Evolutionary conservation across 306 rosid species (phyloP).

Genomic region (Pyrus communis): DNA sequence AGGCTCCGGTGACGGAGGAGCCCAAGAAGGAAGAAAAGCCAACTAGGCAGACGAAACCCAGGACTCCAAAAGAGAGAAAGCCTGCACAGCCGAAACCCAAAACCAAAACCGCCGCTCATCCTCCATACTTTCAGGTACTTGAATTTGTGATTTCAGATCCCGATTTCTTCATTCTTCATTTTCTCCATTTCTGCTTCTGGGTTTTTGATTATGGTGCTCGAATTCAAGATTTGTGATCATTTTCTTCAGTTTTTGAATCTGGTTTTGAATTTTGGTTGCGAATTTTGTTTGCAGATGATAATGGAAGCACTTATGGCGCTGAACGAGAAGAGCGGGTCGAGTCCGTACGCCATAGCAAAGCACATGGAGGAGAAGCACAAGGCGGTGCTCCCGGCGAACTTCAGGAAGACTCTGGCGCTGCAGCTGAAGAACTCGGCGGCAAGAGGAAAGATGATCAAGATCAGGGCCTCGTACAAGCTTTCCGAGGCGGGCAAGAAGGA

Average conservation of each 20-base stretch:
- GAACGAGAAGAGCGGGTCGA: slow-evolving; percentile 73
- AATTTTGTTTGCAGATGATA: slow-evolving; percentile 54
- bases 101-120: slow-evolving; percentile 59
- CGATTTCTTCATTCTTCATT: background rate
- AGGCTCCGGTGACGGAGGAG: slow-evolving; percentile 23
- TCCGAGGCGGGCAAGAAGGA: slow-evolving; percentile 34
- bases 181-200: background rate
- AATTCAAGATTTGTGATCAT: background rate
- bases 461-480: slow-evolving; percentile 78
- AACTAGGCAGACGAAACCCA: slow-evolving; percentile 45
- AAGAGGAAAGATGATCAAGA: slow-evolving; percentile 63
- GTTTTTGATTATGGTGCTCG: background rate
- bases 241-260: background rate
- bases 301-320: slow-evolving; percentile 65
- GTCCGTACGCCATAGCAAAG: slow-evolving; percentile 85
- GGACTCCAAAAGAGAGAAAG: slow-evolving; percentile 44
- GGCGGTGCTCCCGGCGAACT: slow-evolving; percentile 59
- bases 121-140: slow-evolving; percentile 76
- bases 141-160: background rate
- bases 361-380: slow-evolving; percentile 84
- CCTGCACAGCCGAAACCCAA: slow-evolving; percentile 34
- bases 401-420: slow-evolving; percentile 61
- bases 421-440: slow-evolving; percentile 69
- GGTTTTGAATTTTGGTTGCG: background rate
- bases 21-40: slow-evolving; percentile 25